Base-by-base conservation (phyloP, 331 rosid genomes). In the Acacia concinna region DNA sequence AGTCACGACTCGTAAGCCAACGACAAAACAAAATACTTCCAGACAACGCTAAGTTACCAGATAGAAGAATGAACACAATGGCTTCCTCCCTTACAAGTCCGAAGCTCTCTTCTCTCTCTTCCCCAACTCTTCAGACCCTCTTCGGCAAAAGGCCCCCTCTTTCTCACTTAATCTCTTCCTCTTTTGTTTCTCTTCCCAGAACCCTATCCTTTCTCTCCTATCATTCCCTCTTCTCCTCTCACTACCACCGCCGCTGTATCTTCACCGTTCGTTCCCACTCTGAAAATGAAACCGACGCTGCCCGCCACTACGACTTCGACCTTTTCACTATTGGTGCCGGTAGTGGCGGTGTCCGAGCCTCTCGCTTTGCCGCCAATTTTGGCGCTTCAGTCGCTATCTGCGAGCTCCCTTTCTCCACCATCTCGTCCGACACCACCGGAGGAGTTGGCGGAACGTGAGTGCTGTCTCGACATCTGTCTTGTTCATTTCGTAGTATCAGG, bases 371-470 rank as follows among this genome's bases (percentile, higher is more conserved):
- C 7, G 78, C 97, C 77, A 93, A 74, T 69, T 84, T 57, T 23
- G 99, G 99, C 4, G 94, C 97, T 79, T 70, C 86, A 0, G 94
- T 89, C 9, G 99, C 99, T 35, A 64, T 96, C 75, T 96, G 98
- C 43, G 99, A 96, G 88, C 99, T 96, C 10, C 99, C 99, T 8
- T 96, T 93, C 89, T 85, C 99, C 54, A 71, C 98, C 59, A 84
- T 93, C 60, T 89, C 99, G 31, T 96, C 99, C 51, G 99, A 96
- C 3, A 89, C 82, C 70, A 41, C 93, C 17, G 98, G 98, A 2
- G 99, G 99, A 60, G 91, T 96, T 37, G 99, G 99, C 35, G 99
- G 99, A 78, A 96, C 99, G 99, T 96, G 71, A 83, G 94, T 78
- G 41, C 51, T 52, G 3, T 18, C 67, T 63, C 25, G 9, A 37